These are phyloP conservation scores for Phytophthora brassicae DNA, from an alignment of 352 stramenopile species.

Conservation along the genomic window DNA sequence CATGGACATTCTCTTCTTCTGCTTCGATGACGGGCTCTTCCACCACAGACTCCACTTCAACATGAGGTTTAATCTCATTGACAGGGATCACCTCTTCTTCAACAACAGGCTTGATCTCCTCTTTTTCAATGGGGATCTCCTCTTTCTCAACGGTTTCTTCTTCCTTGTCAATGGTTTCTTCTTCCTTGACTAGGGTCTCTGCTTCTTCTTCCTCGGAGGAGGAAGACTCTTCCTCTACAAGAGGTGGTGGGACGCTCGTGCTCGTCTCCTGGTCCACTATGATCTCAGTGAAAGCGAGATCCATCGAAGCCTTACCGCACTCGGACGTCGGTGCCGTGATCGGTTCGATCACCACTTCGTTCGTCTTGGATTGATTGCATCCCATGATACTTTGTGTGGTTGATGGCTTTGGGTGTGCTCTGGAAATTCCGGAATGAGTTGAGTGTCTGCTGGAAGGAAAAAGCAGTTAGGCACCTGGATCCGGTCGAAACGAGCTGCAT, in stretches of 20 bases:
- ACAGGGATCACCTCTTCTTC: slow-evolving; percentile 9
- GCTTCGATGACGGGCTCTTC: neutral
- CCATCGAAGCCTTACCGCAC: slow-evolving; percentile 32
- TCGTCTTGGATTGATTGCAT: slow-evolving; percentile 64
- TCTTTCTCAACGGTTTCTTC: neutral
- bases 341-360: slow-evolving; percentile 47
- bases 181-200: slow-evolving; percentile 2
- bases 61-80: slow-evolving; percentile 1
- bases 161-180: slow-evolving; percentile 3
- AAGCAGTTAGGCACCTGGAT: too few species aligned
- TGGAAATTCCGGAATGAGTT: slow-evolving; percentile 36
- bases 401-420: slow-evolving; percentile 4
- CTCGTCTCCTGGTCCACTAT: slow-evolving; percentile 30
- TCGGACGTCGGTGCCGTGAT: slow-evolving; percentile 27
- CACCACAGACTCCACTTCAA: slow-evolving; percentile 8
- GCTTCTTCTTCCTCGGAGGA: slow-evolving; percentile 9
- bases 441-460: too few species aligned
- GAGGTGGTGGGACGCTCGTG: slow-evolving; percentile 16
- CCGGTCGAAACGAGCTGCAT: neutral
- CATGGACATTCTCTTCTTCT: too few species aligned
- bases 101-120: neutral
- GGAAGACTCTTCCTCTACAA: slow-evolving; percentile 9
- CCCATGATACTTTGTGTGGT: slow-evolving; percentile 39
- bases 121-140: too few species aligned
- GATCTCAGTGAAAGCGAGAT: slow-evolving; percentile 31